Percentiles rank a stretch among this genome's conserved stretches.
Conservation (phyloP, 1,139 yeast species). For the Kazachstania sp. region DNA sequence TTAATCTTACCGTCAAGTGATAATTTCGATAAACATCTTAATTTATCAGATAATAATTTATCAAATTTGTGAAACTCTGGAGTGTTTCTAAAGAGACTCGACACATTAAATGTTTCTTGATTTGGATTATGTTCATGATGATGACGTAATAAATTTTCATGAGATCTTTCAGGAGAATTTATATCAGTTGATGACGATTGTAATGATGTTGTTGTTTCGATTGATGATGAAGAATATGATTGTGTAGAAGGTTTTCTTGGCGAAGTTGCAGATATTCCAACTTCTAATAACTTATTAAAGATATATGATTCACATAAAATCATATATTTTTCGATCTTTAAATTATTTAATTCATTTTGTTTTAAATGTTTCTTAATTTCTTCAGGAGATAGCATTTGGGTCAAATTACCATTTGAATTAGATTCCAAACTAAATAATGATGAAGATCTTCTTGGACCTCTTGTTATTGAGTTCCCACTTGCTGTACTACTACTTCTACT, state of each 20-base stretch:
- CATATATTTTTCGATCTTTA: slow-evolving; percentile 27
- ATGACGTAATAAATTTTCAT: slow-evolving; percentile 2
- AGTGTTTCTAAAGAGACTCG: slow-evolving; percentile 25
- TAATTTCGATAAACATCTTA: slow-evolving; percentile 16
- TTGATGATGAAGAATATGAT: neutral
- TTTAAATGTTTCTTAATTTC: slow-evolving; percentile 24
- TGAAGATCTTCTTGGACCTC: slow-evolving; percentile 22
- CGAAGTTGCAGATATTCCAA: slow-evolving; percentile 27
- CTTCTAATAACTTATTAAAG: slow-evolving; percentile 24
- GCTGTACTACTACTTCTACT: slow-evolving; percentile 29
- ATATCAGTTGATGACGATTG: neutral
- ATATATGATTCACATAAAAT: slow-evolving; percentile 26
- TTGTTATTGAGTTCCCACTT: slow-evolving; percentile 7
- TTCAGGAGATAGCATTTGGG: slow-evolving; percentile 25
- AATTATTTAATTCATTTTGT: slow-evolving; percentile 19
- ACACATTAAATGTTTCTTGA: slow-evolving; percentile 13
- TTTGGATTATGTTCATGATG: neutral
- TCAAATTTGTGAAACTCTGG: slow-evolving; percentile 27
- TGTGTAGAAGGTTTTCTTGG: neutral
- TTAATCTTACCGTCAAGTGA: slow-evolving; percentile 16
- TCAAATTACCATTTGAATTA: slow-evolving; percentile 10
- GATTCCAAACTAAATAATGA: slow-evolving; percentile 26
- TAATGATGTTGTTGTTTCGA: neutral
- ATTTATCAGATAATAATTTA: slow-evolving; percentile 19
- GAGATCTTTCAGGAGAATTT: neutral